These are phyloP conservation scores for Alternaria triticimaculans DNA, from an alignment of 2,329 filamentous ascomycete species.

Conservation along the genomic window DNA sequence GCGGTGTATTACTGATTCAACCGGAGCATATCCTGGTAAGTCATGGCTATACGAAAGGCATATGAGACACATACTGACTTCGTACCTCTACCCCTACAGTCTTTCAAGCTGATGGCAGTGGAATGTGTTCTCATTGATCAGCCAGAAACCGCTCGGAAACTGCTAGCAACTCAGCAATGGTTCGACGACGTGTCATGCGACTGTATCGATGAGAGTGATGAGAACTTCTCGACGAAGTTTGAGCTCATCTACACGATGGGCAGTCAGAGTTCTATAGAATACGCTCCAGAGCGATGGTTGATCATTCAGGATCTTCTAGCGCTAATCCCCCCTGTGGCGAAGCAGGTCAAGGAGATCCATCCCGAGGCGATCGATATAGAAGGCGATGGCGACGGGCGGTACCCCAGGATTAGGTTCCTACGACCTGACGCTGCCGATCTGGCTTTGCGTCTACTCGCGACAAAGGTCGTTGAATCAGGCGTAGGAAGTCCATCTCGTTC, in stretches of 20 bases:
- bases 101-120: slow-evolving; percentile 67
- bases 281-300: slow-evolving; percentile 63
- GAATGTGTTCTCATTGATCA: slow-evolving; percentile 54
- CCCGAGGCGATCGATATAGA: slow-evolving; percentile 55
- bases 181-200: slow-evolving; percentile 58
- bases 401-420: slow-evolving; percentile 60
- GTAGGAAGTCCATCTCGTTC: slow-evolving; percentile 55
- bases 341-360: slow-evolving; percentile 34
- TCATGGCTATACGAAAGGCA: background rate
- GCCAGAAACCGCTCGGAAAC: slow-evolving; percentile 31
- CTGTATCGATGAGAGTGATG: slow-evolving; percentile 70
- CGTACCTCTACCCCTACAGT: slow-evolving; percentile 36
- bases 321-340: slow-evolving; percentile 49
- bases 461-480: slow-evolving; percentile 54
- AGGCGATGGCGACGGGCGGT: slow-evolving; percentile 41
- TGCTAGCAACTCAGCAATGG: slow-evolving; percentile 55
- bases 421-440: slow-evolving; percentile 43
- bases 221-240: slow-evolving; percentile 66
- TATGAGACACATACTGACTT: background rate
- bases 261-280: slow-evolving; percentile 57
- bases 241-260: slow-evolving; percentile 71
- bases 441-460: slow-evolving; percentile 34
- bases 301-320: slow-evolving; percentile 62
- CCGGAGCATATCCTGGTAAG: slow-evolving; percentile 64
- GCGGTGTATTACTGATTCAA: slow-evolving; percentile 66